Base-by-base conservation (phyloP, 805 yeast genomes). In the Sugiyamaella chiloensis region DNA sequence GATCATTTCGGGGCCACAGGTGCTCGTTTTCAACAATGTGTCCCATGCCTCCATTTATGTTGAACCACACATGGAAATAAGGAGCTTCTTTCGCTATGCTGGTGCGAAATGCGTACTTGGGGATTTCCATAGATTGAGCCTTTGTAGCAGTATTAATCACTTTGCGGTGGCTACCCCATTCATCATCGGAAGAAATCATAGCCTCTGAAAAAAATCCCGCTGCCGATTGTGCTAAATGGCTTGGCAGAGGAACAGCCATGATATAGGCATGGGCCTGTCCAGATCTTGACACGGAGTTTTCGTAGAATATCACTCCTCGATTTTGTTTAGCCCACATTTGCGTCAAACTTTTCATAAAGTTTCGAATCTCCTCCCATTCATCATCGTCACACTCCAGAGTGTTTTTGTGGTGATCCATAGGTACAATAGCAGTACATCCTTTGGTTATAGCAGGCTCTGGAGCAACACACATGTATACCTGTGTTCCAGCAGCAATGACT, bases 21-120 rank as follows among this genome's bases (percentile, higher is more conserved):
- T 52, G 35, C 0, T 53, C 48, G 47, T 71, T 65, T 50, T 76
- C 80, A 5, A 76, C 66, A 5, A 76, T 73, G 56, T 75, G 80
- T 1, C 78, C 81, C 34, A 72, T 42, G 0, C 81, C 80, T 17
- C 79, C 79, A 40, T 71, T 66, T 4, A 70, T 39, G 16, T 62
- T 61, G 43, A 73, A 59, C 81, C 81, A 76, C 5, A 72, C 75
- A 54, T 76, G 80, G 56, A 72, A 75, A 53, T 67, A 76, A 1
- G 78, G 76, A 2, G 78, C 73, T 44, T 75, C 76, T 40, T 70
- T 66, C 3, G 78, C 76, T 20, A 76, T 64, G 11, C 63, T 55
- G 3, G 60, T 51, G 26, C 67, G 60, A 48, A 60, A 60, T 12
- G 60, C 61, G 19, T 36, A 52, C 29, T 53, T 50, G 1, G 63